Evolutionary conservation across 805 yeast genomes (phyloP).

Genomic region (Candida cerambycidarum): DNA sequence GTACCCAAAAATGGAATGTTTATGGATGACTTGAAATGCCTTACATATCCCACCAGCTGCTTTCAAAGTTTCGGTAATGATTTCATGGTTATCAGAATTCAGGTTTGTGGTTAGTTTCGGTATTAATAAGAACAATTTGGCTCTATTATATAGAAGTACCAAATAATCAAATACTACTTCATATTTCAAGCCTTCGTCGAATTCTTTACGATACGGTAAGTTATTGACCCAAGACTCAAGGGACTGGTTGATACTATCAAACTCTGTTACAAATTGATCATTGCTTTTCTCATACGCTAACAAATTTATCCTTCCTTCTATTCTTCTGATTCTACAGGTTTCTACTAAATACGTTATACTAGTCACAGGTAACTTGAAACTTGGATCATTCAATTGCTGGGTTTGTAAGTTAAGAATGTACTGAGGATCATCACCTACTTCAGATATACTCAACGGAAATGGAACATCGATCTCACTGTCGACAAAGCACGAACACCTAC

Average conservation of each 20-base stretch:
- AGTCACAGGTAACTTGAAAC: slow-evolving; percentile 10
- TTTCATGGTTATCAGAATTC: neutral
- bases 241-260: slow-evolving; percentile 3
- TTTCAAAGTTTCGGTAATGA: slow-evolving; percentile 4
- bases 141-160: slow-evolving; percentile 11
- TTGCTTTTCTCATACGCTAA: slow-evolving; percentile 5
- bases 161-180: slow-evolving; percentile 13
- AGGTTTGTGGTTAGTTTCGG: slow-evolving; percentile 11
- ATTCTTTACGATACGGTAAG: slow-evolving; percentile 10
- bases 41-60: slow-evolving; percentile 13
- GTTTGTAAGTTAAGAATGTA: slow-evolving; percentile 1
- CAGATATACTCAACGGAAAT: slow-evolving; percentile 12
- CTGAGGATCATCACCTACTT: slow-evolving; percentile 1
- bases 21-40: slow-evolving; percentile 11
- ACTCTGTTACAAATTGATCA: neutral
- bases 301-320: slow-evolving; percentile 11
- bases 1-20: slow-evolving; percentile 11
- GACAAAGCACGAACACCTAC: slow-evolving; percentile 8
- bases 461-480: slow-evolving; percentile 9
- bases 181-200: slow-evolving; percentile 8
- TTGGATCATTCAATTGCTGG: slow-evolving; percentile 1
- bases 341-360: slow-evolving; percentile 10
- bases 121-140: slow-evolving; percentile 12
- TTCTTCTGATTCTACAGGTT: slow-evolving; percentile 11
- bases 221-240: slow-evolving; percentile 8